These are phyloP conservation scores for Solanum hybrid DNA, from an alignment of 305 asterid genomes.

Conservation along the genomic window DNA sequence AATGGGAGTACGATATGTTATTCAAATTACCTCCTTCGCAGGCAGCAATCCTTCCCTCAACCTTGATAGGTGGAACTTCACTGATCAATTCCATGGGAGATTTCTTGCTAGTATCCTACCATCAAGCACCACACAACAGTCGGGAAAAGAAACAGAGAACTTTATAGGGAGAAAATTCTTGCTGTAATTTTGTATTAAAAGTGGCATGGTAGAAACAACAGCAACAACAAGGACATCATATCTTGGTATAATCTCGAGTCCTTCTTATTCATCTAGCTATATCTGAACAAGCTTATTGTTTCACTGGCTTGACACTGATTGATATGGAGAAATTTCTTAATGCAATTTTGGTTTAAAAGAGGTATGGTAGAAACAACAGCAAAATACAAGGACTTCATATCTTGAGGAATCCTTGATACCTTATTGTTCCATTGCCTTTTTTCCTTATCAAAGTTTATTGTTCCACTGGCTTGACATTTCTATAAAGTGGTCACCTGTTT, in stretches of 20 bases:
- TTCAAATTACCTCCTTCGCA: constrained; percentile 80
- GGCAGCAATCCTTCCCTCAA: constrained; percentile 67
- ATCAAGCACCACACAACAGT: not conserved
- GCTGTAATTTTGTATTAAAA: not conserved
- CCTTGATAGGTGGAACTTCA: constrained; percentile 93
- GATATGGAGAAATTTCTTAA: not conserved
- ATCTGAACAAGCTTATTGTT: not conserved
- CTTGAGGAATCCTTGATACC: not conserved
- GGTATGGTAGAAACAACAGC: not conserved
- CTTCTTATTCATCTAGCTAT: not conserved
- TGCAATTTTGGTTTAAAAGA: not conserved
- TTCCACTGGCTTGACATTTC: not conserved
- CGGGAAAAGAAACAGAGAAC: not conserved
- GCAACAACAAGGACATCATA: not conserved
- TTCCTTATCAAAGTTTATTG: not conserved
- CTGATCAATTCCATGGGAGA: constrained; percentile 95
- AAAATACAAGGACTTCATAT: not conserved
- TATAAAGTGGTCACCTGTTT: not conserved
- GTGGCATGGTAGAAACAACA: not conserved
- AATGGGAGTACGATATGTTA: not conserved
- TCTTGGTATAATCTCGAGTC: not conserved
- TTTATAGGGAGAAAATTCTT: not conserved
- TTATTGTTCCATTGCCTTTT: not conserved
- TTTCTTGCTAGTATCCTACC: constrained; percentile 60
- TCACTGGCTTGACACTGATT: not conserved